Evolutionary conservation across 208 protist genomes (phyloP).

Genomic region (Acanthamoeba culbertsoni): DNA sequence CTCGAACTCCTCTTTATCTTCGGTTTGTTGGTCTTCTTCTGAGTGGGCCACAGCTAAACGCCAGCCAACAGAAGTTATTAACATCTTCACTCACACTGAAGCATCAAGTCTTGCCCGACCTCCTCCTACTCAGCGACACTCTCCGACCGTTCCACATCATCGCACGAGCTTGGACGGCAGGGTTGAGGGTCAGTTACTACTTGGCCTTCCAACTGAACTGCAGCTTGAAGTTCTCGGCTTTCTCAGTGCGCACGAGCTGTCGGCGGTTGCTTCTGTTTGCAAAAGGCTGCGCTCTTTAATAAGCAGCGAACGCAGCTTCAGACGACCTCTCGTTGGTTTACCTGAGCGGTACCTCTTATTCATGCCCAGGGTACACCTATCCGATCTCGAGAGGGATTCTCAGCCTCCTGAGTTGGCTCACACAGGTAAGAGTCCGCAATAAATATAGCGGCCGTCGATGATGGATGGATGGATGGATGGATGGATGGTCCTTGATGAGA

Average conservation of each 20-base stretch:
- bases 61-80: too few species aligned
- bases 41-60: too few species aligned
- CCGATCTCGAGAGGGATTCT: not conserved
- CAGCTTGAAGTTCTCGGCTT: not conserved
- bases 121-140: too few species aligned
- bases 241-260: not conserved
- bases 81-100: too few species aligned
- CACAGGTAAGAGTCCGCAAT: not conserved
- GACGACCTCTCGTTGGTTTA: not conserved
- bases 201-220: not conserved
- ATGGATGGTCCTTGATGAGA: too few species aligned
- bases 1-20: not conserved
- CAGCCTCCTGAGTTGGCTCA: too few species aligned
- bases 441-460: too few species aligned
- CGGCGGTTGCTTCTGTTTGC: not conserved
- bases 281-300: not conserved
- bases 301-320: not conserved
- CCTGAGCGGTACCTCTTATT: not conserved
- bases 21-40: too few species aligned
- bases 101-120: too few species aligned
- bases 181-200: not conserved
- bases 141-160: too few species aligned
- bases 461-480: too few species aligned
- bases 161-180: too few species aligned
- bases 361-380: not conserved